Base-by-base conservation (phyloP, 495 filamentous ascomycete genomes). In the Annulohypoxylon moriforme region DNA sequence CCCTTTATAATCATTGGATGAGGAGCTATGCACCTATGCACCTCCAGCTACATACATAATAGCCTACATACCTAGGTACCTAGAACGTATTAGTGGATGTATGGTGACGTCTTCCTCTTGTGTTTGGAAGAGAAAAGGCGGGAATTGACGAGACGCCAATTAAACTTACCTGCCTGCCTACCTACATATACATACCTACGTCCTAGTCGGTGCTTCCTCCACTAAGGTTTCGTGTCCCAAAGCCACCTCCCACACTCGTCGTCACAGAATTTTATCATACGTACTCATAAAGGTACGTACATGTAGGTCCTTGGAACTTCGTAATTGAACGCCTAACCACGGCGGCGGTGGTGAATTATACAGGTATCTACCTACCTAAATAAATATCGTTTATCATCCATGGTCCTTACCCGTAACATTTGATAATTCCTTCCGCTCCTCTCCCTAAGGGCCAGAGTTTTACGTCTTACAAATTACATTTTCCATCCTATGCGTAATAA, bases 181-280 rank as follows among this genome's bases (percentile, higher is more conserved):
- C 33, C 40, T 29, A 38, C n/a, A n/a, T n/a, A 13, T 38, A 33
- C 6, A 10, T 38, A 38, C 13, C 53, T 29, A 29, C 2, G 27
- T 29, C 16, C 34, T 25, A 29, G 38, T 49, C 27, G 38, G 40
- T 34, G 47, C 62, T 52, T 33, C 52, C 52, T 65, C 36, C 50
- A 65, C 36, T 64, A 64, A 64, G 33, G 61, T 66, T 66, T 34
- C 52, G 18, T 44, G 62, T 46, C 31, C 50, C 18, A 27, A 5
- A 14, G 3, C 49, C 49, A 31, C 49, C 11, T 53, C 25, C 49
- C 50, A 55, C 27, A 55, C 50, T 20, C 16, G 40, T 44, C 40
- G 36, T 47, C 33, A 56, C 61, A 31, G 34, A 64, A 50, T 40
- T 65, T 38, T 58, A 24, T 29, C 22, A 52, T 49, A 47, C 4